These are phyloP conservation scores for Pyronema domesticum DNA, from an alignment of 495 filamentous ascomycete genomes.

Conservation along the genomic window DNA sequence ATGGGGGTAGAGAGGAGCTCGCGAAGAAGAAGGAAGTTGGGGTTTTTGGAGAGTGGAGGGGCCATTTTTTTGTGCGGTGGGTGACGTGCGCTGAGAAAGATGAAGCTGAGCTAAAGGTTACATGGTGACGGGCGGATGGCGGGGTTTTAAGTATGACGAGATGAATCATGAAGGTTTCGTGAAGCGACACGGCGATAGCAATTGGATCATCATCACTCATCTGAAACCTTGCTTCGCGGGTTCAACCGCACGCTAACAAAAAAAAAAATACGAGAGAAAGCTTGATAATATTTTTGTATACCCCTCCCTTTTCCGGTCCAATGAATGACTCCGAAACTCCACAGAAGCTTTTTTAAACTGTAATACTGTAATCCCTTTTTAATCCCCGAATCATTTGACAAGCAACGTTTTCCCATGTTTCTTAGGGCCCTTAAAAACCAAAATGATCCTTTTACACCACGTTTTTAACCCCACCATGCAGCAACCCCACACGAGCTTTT, in stretches of 20 bases:
- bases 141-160: no score
- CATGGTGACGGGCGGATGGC: no score
- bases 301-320: background rate
- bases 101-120: no score
- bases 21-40: slow-evolving; percentile 48
- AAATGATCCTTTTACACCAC: background rate
- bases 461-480: background rate
- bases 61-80: background rate
- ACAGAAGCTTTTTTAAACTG: background rate
- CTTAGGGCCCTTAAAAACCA: no score
- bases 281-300: no score
- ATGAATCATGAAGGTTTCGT: no score
- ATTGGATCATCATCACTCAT: no score
- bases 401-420: no score
- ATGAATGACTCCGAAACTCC: background rate
- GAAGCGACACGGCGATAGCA: no score
- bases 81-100: background rate
- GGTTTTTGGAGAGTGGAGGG: slow-evolving; percentile 19
- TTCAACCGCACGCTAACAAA: no score
- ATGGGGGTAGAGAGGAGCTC: slow-evolving; percentile 38
- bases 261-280: no score
- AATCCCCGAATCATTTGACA: background rate
- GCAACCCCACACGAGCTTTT: background rate
- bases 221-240: no score
- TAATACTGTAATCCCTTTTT: background rate